Conservation (phyloP, 371 early-diverging fungal species). For the Sporodiniella umbellata region DNA sequence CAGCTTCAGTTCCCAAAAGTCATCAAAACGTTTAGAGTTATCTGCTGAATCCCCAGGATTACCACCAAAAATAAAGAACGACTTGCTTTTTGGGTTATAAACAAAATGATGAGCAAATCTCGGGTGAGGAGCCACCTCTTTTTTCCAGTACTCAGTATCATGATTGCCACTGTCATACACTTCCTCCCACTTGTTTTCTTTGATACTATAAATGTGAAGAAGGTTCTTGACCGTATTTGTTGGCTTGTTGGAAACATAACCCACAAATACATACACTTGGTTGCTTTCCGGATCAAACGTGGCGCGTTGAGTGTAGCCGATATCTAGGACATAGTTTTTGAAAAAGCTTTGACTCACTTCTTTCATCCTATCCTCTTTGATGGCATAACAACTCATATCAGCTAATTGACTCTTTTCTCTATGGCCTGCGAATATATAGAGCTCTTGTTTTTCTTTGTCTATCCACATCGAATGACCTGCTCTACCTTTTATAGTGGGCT, state of each 20-base stretch:
- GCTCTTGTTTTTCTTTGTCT: slow-evolving; percentile 62
- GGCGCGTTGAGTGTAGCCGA: slow-evolving; percentile 84
- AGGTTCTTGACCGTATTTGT: slow-evolving; percentile 47
- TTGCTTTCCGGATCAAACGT: slow-evolving; percentile 71
- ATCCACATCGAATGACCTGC: slow-evolving; percentile 91
- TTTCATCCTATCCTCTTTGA: slow-evolving; percentile 68
- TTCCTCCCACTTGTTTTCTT: slow-evolving; percentile 64
- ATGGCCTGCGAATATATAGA: slow-evolving; percentile 91
- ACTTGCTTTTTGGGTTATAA: slow-evolving; percentile 56
- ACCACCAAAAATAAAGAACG: slow-evolving; percentile 88
- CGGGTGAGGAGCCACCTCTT: slow-evolving; percentile 62
- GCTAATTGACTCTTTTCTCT: slow-evolving; percentile 70
- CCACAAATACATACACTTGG: slow-evolving; percentile 80
- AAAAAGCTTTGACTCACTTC: slow-evolving; percentile 74
- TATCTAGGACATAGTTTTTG: slow-evolving; percentile 68
- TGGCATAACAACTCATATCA: slow-evolving; percentile 83
- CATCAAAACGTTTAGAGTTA: slow-evolving; percentile 64
- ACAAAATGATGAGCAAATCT: slow-evolving; percentile 89
- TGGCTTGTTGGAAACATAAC: slow-evolving; percentile 58
- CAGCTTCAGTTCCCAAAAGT: slow-evolving; percentile 84
- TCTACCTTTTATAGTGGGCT: slow-evolving; percentile 63
- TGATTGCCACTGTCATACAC: slow-evolving; percentile 68
- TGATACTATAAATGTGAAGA: slow-evolving; percentile 73
- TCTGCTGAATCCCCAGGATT: slow-evolving; percentile 71
- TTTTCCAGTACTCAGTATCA: slow-evolving; percentile 36